Base-by-base conservation (phyloP, 2,329 filamentous ascomycete genomes). In the Monilinia vaccinii-corymbosi region DNA sequence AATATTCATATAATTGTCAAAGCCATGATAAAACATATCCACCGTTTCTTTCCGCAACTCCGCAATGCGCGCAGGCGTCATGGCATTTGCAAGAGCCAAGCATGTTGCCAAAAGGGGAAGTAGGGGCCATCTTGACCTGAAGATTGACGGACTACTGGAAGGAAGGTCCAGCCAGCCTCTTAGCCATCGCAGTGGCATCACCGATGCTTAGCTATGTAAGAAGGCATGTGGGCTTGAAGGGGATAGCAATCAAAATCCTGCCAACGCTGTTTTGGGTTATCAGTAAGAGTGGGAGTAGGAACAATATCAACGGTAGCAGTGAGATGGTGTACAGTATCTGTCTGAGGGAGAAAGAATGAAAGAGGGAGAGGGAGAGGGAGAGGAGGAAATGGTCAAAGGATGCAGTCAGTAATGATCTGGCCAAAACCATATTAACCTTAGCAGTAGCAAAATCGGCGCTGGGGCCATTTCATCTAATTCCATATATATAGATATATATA, bases 21-120 rank as follows among this genome's bases (percentile, higher is more conserved):
- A 97, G 62, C 94, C 94, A 78, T 99, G 94, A 74, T 96, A 96
- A 78, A 97, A 97, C 81, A 97, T 91, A 67, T 89, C 81, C 61
- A 85, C 81, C 13, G 83, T 85, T 61, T 84, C 80, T 65, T 77
- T 78, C 57, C 84, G 79, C 68, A 87, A 73, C 67, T 79, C 75
- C 52, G 78, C 76, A 61, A 86, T 75, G 67, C 76, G 78, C 61
- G 76, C 76, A n/a, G 78, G 74, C 45, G 77, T 77, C 82, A 87
- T 86, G 40, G 70, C 71, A 62, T 61, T 64, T 51, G 62, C 64
- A 21, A 64, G 31, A 9, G 56, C 63, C 53, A 70, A 60, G 63
- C 69, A 71, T 66, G 67, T 56, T 46, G 63, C 56, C 32, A 62
- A 64, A 25, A 68, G 42, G 8, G 61, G 52, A 4, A 70, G 53